Evolutionary conservation across 495 filamentous ascomycete species (phyloP).

Genomic region (Oleoguttula mirabilis): DNA sequence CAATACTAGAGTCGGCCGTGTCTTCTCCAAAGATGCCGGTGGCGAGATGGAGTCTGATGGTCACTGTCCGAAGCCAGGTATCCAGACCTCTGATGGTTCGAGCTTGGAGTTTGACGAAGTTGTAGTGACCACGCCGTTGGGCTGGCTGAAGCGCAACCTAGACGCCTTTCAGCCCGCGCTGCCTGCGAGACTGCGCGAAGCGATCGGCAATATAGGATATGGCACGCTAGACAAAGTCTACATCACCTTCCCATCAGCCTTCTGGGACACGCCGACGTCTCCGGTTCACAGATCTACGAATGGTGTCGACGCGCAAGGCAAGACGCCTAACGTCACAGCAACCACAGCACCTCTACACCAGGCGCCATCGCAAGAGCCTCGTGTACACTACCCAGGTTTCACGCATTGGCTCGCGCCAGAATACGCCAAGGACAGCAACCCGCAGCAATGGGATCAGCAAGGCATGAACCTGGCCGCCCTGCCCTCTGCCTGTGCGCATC

Average conservation of each 20-base stretch:
- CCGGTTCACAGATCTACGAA: neutral
- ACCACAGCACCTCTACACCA: constrained; percentile 27
- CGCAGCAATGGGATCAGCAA: constrained; percentile 63
- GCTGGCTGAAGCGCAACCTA: constrained; percentile 73
- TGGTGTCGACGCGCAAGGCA: constrained; percentile 6
- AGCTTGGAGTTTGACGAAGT: constrained; percentile 63
- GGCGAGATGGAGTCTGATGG: neutral
- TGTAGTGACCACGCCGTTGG: constrained; percentile 73
- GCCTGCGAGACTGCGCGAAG: constrained; percentile 50
- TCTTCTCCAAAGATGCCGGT: constrained; percentile 29
- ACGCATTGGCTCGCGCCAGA: constrained; percentile 55
- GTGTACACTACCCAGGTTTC: constrained; percentile 42
- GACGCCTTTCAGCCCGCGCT: constrained; percentile 58
- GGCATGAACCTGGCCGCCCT: constrained; percentile 65
- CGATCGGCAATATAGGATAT: constrained; percentile 71
- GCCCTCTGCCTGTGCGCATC: constrained; percentile 47
- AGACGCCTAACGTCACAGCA: constrained; percentile 25
- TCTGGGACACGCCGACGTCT: constrained; percentile 38
- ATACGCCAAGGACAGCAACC: constrained; percentile 50
- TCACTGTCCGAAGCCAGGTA: constrained; percentile 6
- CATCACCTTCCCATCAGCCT: constrained; percentile 67
- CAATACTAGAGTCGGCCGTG: constrained; percentile 42
- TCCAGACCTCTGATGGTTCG: constrained; percentile 45
- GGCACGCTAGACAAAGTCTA: constrained; percentile 89
- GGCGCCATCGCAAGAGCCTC: constrained; percentile 4